These are phyloP conservation scores for Debaryomyces psychrophilus DNA, from an alignment of 1,139 yeast genomes.

Conservation along the genomic window DNA sequence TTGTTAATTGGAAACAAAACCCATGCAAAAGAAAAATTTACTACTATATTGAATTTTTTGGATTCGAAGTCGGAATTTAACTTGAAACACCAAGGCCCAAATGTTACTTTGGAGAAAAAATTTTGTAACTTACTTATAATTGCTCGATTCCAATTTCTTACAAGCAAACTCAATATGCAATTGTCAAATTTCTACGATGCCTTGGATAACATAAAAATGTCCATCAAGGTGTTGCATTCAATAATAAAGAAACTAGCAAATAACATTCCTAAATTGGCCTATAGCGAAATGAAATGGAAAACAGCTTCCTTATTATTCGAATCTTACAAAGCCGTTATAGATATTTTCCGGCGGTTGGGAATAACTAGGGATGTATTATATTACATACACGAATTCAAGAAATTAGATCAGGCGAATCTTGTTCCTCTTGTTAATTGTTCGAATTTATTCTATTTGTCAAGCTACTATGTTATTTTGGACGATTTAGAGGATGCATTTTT, in stretches of 20 bases:
- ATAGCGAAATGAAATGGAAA: conserved; percentile 37
- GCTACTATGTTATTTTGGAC: conserved; percentile 19
- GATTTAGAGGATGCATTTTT: conserved; percentile 11
- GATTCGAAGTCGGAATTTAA: conserved; percentile 33
- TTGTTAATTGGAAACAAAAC: conserved; percentile 19
- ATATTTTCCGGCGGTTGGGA: conserved; percentile 48
- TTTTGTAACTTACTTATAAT: conserved; percentile 38
- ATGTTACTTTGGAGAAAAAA: conserved; percentile 27
- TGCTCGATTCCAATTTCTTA: conserved; percentile 37
- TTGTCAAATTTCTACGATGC: conserved; percentile 26
- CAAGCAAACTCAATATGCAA: conserved; percentile 26
- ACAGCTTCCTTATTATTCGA: conserved; percentile 35
- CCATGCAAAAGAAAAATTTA: conserved; percentile 27
- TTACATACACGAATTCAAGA: conserved; percentile 51
- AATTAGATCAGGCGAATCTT: conserved; percentile 31
- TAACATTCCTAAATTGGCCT: conserved; percentile 24
- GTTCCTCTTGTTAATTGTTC: conserved; percentile 33
- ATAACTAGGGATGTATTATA: conserved; percentile 55
- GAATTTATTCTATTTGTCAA: conserved; percentile 24
- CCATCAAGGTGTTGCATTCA: conserved; percentile 46
- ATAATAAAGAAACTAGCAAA: conserved; percentile 39
- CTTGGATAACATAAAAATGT: conserved; percentile 34
- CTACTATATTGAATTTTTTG: conserved; percentile 28
- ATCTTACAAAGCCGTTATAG: conserved; percentile 39
- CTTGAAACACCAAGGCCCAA: conserved; percentile 17